Conservation (phyloP, 805 yeast genomes). For the Starmerella floricola region DNA sequence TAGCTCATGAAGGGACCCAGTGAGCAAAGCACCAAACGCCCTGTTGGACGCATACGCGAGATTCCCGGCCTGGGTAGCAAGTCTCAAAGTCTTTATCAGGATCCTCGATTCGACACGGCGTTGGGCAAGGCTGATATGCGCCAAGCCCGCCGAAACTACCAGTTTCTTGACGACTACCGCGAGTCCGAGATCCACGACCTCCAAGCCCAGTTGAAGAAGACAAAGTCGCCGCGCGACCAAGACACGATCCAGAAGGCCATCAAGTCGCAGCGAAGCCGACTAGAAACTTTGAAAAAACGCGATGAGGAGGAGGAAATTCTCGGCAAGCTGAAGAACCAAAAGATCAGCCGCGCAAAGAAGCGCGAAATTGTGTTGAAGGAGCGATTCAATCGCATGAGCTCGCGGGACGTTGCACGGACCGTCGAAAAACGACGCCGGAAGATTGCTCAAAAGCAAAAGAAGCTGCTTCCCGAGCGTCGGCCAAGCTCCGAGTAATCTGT, state of each 20-base stretch:
- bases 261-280: slow-evolving; percentile 28
- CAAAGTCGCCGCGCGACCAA: slow-evolving; percentile 38
- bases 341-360: slow-evolving; percentile 27
- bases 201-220: slow-evolving; percentile 34
- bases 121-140: slow-evolving; percentile 68
- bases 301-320: slow-evolving; percentile 63
- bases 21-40: slow-evolving; percentile 61
- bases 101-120: slow-evolving; percentile 83
- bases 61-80: slow-evolving; percentile 38
- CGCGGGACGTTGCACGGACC: slow-evolving; percentile 27
- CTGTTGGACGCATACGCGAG: slow-evolving; percentile 56
- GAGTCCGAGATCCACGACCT: slow-evolving; percentile 55
- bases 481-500: no score
- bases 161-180: slow-evolving; percentile 78
- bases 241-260: slow-evolving; percentile 28
- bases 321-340: slow-evolving; percentile 54
- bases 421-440: slow-evolving; percentile 30
- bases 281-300: slow-evolving; percentile 58
- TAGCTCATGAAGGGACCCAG: slow-evolving; percentile 70
- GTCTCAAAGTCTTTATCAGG: slow-evolving; percentile 44
- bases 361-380: slow-evolving; percentile 30
- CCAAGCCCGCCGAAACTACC: slow-evolving; percentile 61
- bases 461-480: slow-evolving; percentile 29
- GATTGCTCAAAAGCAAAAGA: slow-evolving; percentile 32
- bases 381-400: slow-evolving; percentile 29